phyloP scores from a whole-genome alignment of 139 green algal species.

The Chloropicon primus region DNA sequence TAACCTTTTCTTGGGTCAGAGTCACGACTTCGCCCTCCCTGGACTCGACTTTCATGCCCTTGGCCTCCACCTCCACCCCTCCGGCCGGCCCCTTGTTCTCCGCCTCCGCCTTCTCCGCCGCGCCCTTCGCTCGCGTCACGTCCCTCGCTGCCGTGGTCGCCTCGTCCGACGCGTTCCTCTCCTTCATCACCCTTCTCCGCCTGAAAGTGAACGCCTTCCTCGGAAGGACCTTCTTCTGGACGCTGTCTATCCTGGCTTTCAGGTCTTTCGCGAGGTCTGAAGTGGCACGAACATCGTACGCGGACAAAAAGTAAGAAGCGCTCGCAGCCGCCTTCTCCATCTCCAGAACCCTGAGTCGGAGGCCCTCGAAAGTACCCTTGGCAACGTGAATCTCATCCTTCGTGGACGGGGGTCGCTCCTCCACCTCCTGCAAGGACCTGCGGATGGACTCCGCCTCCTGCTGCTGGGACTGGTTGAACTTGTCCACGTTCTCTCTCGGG shows the following conservation, averaged over 20 bases:
- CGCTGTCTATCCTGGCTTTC: background rate
- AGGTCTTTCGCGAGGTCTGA: background rate
- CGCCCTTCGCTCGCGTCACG: too few species aligned
- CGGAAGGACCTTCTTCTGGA: background rate
- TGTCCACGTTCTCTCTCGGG: background rate
- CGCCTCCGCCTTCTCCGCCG: too few species aligned
- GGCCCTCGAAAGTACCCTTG: background rate
- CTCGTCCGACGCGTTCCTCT: background rate
- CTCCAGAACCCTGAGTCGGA: background rate
- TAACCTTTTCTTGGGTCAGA: background rate
- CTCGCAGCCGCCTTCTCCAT: slow-evolving; percentile 31
- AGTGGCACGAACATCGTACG: slow-evolving; percentile 29
- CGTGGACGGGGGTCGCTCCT: background rate
- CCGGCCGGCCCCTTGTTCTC: background rate
- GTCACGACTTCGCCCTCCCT: background rate
- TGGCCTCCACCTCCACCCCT: background rate
- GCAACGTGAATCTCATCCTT: background rate
- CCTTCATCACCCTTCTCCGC: background rate
- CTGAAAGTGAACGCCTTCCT: background rate
- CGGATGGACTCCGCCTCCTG: background rate
- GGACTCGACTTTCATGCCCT: background rate
- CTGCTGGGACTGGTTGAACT: background rate
- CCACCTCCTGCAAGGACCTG: background rate
- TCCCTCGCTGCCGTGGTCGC: too few species aligned
- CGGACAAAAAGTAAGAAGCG: slow-evolving; percentile 58